Percentiles rank a stretch among this genome's conserved stretches.
Conservation (phyloP, 1,284 basidiomycete genomes). For the Vanrija pseudolonga region DNA sequence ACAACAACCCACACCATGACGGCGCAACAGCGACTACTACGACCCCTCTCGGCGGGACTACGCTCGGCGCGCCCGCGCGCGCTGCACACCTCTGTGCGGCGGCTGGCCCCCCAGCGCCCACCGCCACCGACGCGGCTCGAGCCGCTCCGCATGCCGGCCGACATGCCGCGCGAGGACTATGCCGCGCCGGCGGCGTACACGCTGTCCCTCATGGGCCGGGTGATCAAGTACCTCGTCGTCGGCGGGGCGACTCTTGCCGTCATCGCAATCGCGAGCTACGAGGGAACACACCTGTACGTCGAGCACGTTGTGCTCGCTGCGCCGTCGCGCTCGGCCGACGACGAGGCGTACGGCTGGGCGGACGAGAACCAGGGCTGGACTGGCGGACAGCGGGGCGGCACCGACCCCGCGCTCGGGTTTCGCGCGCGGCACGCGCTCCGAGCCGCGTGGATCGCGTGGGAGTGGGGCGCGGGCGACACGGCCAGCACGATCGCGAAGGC, state of each 20-base stretch:
- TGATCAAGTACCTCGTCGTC: constrained; percentile 36
- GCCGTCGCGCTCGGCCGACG: constrained; percentile 40
- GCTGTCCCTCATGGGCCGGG: constrained; percentile 32
- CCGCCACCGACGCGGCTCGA: neutral
- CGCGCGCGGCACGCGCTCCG: constrained; percentile 64
- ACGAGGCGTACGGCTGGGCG: constrained; percentile 70
- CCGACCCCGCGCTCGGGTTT: constrained; percentile 66
- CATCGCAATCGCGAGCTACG: constrained; percentile 50
- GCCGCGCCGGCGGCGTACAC: constrained; percentile 44
- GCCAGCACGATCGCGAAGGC: constrained; percentile 26
- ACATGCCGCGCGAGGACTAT: constrained; percentile 46
- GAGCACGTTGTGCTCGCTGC: constrained; percentile 61
- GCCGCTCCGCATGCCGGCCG: constrained; percentile 29
- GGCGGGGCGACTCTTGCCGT: constrained; percentile 44
- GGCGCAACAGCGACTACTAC: neutral
- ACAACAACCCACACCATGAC: neutral
- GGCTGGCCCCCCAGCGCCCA: too few species aligned
- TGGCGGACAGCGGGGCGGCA: constrained; percentile 65
- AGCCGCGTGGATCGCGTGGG: constrained; percentile 70
- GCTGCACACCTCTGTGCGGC: neutral
- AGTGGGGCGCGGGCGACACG: constrained; percentile 61
- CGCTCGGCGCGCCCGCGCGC: neutral
- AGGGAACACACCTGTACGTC: constrained; percentile 65
- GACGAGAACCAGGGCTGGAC: constrained; percentile 68
- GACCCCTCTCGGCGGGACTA: neutral